A percentile compares a stretch with the other conserved stretches of the same genome.
These are phyloP conservation scores for Penicillium sp. DNA, from an alignment of 2,329 filamentous ascomycete genomes.

Conservation along the genomic window DNA sequence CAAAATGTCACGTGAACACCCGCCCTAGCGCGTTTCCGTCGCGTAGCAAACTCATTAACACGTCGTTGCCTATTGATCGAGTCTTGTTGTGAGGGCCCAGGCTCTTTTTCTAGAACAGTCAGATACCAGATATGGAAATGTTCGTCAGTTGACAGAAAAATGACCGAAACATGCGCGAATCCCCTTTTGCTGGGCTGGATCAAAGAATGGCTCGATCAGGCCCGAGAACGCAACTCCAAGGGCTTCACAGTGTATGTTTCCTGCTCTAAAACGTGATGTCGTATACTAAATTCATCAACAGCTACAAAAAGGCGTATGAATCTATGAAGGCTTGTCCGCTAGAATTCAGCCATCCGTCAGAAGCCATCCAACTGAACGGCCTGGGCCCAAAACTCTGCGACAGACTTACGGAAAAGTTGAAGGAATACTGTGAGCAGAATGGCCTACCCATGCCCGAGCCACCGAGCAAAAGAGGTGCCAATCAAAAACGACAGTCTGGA, in stretches of 20 bases:
- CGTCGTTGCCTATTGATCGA: background rate
- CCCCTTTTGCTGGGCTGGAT: constrained; percentile 69
- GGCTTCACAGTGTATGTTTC: constrained; percentile 52
- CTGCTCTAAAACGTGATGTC: background rate
- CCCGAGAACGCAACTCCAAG: constrained; percentile 65
- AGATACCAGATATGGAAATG: background rate
- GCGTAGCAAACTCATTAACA: background rate
- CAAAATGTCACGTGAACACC: background rate
- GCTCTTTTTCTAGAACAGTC: background rate
- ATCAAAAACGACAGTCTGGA: constrained; percentile 29
- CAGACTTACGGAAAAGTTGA: constrained; percentile 58
- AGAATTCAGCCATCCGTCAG: constrained; percentile 65
- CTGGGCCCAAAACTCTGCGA: constrained; percentile 70
- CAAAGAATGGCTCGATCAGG: constrained; percentile 71
- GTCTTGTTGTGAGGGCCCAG: no score
- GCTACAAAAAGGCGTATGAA: constrained; percentile 71
- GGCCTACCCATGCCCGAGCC: constrained; percentile 64
- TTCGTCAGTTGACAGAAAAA: constrained; percentile 12
- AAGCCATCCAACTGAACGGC: constrained; percentile 68
- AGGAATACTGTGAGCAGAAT: constrained; percentile 60
- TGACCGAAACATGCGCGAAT: constrained; percentile 56
- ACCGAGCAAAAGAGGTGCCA: constrained; percentile 37
- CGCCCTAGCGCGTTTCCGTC: constrained; percentile 5
- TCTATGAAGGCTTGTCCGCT: constrained; percentile 73
- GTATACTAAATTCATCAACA: constrained; percentile 24